These are phyloP conservation scores for Colletotrichum simmondsii DNA, from an alignment of 2,329 filamentous ascomycete genomes.

Conservation along the genomic window DNA sequence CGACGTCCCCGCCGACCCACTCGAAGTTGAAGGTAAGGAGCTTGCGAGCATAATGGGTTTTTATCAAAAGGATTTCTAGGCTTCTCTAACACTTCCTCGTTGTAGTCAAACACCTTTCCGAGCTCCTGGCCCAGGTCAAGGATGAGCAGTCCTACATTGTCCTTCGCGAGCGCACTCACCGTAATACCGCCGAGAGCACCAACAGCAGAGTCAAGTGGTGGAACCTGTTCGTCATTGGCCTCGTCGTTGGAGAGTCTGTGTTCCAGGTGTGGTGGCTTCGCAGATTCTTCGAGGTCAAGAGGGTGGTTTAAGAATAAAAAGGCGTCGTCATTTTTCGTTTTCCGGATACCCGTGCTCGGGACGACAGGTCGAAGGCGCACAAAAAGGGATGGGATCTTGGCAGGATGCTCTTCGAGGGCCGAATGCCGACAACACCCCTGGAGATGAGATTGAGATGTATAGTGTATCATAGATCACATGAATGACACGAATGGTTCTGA, in stretches of 20 bases:
- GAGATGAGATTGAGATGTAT: slow-evolving; percentile 12
- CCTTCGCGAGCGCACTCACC: slow-evolving; percentile 92
- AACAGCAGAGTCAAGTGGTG: slow-evolving; percentile 99
- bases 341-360: slow-evolving; percentile 19
- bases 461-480: slow-evolving; percentile 28
- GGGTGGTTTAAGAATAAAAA: slow-evolving; percentile 62
- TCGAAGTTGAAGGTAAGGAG: slow-evolving; percentile 85
- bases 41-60: background rate
- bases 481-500: slow-evolving; percentile 19
- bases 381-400: background rate
- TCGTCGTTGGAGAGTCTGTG: slow-evolving; percentile 89
- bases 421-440: background rate
- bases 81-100: slow-evolving; percentile 1
- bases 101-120: slow-evolving; percentile 82
- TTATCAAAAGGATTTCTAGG: background rate
- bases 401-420: background rate
- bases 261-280: slow-evolving; percentile 99
- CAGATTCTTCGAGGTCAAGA: slow-evolving; percentile 93
- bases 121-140: slow-evolving; percentile 91
- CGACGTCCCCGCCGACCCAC: slow-evolving; percentile 84
- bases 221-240: slow-evolving; percentile 94
- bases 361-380: slow-evolving; percentile 17
- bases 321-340: slow-evolving; percentile 10
- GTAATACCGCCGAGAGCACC: slow-evolving; percentile 98
- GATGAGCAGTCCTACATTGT: slow-evolving; percentile 99